phyloP scores from a whole-genome alignment of 2,329 filamentous ascomycete genomes.

The Microsporum ferrugineum region DNA sequence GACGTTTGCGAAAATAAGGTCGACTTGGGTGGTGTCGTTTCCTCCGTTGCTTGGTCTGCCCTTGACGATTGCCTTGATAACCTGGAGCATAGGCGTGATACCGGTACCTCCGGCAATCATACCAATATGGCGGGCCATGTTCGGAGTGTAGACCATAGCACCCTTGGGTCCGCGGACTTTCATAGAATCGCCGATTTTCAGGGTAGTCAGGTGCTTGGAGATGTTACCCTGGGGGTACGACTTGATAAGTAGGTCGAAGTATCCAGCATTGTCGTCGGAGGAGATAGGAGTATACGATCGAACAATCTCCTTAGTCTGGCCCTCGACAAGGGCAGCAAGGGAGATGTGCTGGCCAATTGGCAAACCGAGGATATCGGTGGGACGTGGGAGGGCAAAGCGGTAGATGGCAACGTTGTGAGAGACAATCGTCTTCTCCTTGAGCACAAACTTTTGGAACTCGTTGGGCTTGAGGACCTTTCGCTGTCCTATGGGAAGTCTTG shows the following conservation, averaged over 20 bases:
- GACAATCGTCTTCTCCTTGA: constrained; percentile 88
- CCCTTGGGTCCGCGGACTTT: constrained; percentile 91
- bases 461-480: constrained; percentile 78
- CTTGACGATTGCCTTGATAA: constrained; percentile 79
- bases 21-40: constrained; percentile 77
- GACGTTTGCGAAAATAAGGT: constrained; percentile 95
- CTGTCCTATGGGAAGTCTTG: constrained; percentile 42
- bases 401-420: constrained; percentile 99
- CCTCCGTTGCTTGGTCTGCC: constrained; percentile 53
- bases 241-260: constrained; percentile 96
- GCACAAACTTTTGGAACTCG: constrained; percentile 80
- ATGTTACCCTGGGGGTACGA: constrained; percentile 97
- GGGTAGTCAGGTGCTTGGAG: constrained; percentile 76
- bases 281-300: constrained; percentile 89
- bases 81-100: constrained; percentile 96
- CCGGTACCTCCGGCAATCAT: constrained; percentile 98
- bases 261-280: constrained; percentile 75
- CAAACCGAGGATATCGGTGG: constrained; percentile 75
- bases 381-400: constrained; percentile 73
- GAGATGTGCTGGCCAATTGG: constrained; percentile 99
- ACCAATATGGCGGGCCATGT: constrained; percentile 91
- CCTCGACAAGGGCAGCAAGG: constrained; percentile 70
- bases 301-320: constrained; percentile 68
- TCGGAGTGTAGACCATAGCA: constrained; percentile 92
- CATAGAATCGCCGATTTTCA: constrained; percentile 76